Percentiles rank a stretch among this genome's conserved stretches.
Evolutionary conservation across 2,329 filamentous ascomycete species (phyloP).

Genomic region (Penicillium fuscoglaucum): DNA sequence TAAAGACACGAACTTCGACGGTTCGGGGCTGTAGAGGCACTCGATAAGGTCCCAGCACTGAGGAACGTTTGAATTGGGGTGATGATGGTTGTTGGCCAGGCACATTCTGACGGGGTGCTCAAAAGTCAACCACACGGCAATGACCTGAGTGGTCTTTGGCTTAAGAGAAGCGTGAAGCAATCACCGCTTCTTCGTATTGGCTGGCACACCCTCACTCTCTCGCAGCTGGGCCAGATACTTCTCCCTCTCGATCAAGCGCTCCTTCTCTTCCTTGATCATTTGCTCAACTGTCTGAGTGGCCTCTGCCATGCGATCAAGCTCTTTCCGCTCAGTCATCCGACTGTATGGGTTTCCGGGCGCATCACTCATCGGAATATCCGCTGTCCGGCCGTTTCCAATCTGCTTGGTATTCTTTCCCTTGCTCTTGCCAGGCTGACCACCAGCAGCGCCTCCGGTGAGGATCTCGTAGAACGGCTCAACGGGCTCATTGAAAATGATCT

Average conservation of each 20-base stretch:
- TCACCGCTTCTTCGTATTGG: slow-evolving; percentile 46
- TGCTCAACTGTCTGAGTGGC: slow-evolving; percentile 61
- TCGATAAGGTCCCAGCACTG: background rate
- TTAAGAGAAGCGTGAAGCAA: background rate
- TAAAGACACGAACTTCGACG: background rate
- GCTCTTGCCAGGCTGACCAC: slow-evolving; percentile 52
- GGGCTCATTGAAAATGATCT: slow-evolving; percentile 96
- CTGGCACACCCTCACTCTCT: slow-evolving; percentile 46
- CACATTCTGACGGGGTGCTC: background rate
- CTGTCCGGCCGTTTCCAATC: slow-evolving; percentile 60
- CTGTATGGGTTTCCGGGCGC: slow-evolving; percentile 72
- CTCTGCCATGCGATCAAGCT: slow-evolving; percentile 63
- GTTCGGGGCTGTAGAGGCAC: background rate
- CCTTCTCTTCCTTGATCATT: slow-evolving; percentile 65
- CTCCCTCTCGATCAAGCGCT: slow-evolving; percentile 61
- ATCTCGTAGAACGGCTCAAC: slow-evolving; percentile 88
- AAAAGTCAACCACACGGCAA: background rate
- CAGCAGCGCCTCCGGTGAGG: slow-evolving; percentile 67
- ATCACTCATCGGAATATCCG: slow-evolving; percentile 70
- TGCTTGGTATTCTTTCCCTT: slow-evolving; percentile 58
- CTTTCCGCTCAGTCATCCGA: slow-evolving; percentile 67
- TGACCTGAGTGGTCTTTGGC: background rate
- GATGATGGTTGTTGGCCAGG: background rate
- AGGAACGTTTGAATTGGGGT: background rate
- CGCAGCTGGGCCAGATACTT: slow-evolving; percentile 56